A percentile compares a stretch with the other conserved stretches of the same genome.
These are phyloP conservation scores for Coniochaeta hoffmannii DNA, from an alignment of 2,329 filamentous ascomycete genomes.

Conservation along the genomic window DNA sequence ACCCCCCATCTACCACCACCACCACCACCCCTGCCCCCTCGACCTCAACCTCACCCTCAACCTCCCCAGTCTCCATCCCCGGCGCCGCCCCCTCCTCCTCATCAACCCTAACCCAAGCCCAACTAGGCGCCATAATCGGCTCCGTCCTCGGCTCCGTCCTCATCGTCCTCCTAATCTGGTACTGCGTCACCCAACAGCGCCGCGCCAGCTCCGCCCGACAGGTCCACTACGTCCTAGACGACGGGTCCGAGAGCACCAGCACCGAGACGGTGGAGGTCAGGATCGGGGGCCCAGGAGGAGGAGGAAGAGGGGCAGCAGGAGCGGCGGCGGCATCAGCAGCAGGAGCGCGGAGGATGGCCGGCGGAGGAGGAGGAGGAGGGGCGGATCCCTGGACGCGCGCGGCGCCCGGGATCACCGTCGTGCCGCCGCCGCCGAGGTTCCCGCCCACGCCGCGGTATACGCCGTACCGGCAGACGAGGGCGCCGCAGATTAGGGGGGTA, in stretches of 20 bases:
- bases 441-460: conserved; percentile 11
- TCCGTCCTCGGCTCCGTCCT: conserved; percentile 30
- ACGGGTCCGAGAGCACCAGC: neutral
- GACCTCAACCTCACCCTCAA: neutral
- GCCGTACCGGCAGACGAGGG: conserved; percentile 10
- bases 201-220: neutral
- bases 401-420: conserved; percentile 5
- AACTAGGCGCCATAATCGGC: conserved; percentile 35
- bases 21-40: conserved; percentile 11
- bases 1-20: conserved; percentile 8
- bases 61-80: neutral
- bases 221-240: neutral
- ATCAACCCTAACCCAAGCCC: conserved; percentile 21
- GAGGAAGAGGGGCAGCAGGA: neutral
- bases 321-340: neutral
- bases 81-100: conserved; percentile 9
- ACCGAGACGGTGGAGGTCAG: neutral
- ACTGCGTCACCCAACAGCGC: conserved; percentile 17
- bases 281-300: neutral
- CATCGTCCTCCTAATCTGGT: conserved; percentile 23
- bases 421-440: conserved; percentile 10
- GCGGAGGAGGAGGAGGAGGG: neutral
- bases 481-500: conserved; percentile 11
- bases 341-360: neutral
- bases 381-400: neutral